phyloP scores from a whole-genome alignment of 2,329 filamentous ascomycete genomes.

The Talaromyces sp. region DNA sequence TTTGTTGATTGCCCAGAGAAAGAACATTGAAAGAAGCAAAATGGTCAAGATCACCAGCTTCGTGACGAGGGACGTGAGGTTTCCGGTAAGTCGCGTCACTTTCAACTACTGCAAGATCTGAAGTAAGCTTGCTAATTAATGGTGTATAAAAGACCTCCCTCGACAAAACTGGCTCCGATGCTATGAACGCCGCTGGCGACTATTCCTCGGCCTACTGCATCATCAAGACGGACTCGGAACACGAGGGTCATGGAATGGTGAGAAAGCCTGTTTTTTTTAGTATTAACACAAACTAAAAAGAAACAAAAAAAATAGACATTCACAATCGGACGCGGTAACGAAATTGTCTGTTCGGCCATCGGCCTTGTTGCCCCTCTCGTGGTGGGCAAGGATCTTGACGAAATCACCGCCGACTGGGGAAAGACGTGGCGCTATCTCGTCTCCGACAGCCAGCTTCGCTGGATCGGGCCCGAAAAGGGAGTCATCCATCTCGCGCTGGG shows the following conservation, averaged over 20 bases:
- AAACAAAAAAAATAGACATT: conserved; percentile 31
- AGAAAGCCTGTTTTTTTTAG: background rate
- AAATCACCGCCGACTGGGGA: conserved; percentile 76
- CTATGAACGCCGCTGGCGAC: conserved; percentile 91
- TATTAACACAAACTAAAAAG: background rate
- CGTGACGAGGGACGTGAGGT: conserved; percentile 68
- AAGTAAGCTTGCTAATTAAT: conserved; percentile 1
- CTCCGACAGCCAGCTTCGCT: conserved; percentile 81
- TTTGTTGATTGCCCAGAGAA: too few species aligned
- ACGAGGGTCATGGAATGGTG: conserved; percentile 41
- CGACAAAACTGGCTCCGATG: conserved; percentile 93
- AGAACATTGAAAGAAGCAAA: conserved; percentile 6
- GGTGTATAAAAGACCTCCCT: conserved; percentile 63
- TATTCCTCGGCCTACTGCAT: conserved; percentile 96
- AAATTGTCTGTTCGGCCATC: conserved; percentile 85
- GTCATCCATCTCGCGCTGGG: conserved; percentile 89
- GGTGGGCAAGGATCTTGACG: conserved; percentile 68
- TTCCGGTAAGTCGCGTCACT: conserved; percentile 48
- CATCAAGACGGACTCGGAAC: conserved; percentile 67
- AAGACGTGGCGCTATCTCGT: conserved; percentile 90
- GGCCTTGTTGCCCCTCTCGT: conserved; percentile 72
- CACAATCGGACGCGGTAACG: conserved; percentile 68
- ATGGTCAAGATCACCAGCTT: conserved; percentile 68
- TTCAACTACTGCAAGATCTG: background rate
- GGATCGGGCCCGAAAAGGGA: conserved; percentile 92